Base-by-base conservation (phyloP, 2,329 filamentous ascomycete genomes). In the Aspergillus udagawae region DNA sequence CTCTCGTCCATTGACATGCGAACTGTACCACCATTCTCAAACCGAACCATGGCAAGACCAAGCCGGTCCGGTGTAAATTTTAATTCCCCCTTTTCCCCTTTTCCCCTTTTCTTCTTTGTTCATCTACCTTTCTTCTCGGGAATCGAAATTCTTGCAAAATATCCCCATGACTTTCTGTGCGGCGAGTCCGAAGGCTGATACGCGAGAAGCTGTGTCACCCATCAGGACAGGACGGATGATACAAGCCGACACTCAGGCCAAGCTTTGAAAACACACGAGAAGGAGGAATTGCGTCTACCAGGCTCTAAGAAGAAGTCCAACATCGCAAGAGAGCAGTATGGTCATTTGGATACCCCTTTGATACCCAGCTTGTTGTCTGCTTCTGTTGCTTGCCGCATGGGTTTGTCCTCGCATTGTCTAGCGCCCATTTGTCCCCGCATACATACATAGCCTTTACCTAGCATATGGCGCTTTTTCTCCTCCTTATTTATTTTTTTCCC, bases 331-430 rank as follows among this genome's bases (percentile, higher is more conserved):
- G 64, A 70, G 66, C 67, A 72, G 63, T 64, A 61, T 68, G 67
- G 66, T 70, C 69, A 67, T 71, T 73, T 73, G 71, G 69, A 71
- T 72, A 74, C 71, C 71, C 72, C 48, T 32, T 25, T 55, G 47
- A 65, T 67, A 64, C 66, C 52, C 55, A 49, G 63, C 62, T 53
- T 65, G 63, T 65, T 67, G 48, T 49, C 23, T 14, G 23, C 28
- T 49, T 29, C 23, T 50, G 48, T 17, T 50, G 35, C 25, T 38
- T 51, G 35, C 28, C 49, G 32, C 20, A 68, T 67, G 62, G 57
- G 65, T 63, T 63, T 59, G 58, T 67, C 61, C 60, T 65, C 62
- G 51, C 52, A 56, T 60, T 42, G 35, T 41, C 49, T 23, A 49
- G 29, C 42, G n/a, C 29, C 57, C 54, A 53, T 67, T 65, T 60